Base-by-base conservation (phyloP, 2,329 filamentous ascomycete genomes). In the Pseudogymnoascus sp. region DNA sequence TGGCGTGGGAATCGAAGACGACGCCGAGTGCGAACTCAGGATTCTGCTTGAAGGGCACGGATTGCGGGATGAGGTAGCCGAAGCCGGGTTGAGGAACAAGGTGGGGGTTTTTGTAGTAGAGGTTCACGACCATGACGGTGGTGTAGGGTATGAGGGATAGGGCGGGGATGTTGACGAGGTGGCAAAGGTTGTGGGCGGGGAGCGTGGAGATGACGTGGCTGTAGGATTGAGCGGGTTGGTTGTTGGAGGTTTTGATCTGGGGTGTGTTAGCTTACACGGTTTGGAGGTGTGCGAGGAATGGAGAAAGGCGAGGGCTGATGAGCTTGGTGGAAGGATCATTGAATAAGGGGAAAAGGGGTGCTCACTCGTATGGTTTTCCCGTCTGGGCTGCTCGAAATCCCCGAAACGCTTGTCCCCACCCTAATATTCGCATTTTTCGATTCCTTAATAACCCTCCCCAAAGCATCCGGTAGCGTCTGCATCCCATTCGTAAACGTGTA, bases 41-140 rank as follows among this genome's bases (percentile, higher is more conserved):
- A 73, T 96, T 96, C 67, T 91, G 81, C 38, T 85, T 84, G 59
- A 82, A 80, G 2, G 87, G 82, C 1, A 90, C 81, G 14, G 86
- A 86, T 64, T 86, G 85, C 1, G 95, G 93, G 64, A 99, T 89
- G 4, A 99, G 84, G 75, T 97, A 97, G 67, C 95, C 95, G 73
- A 97, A 96, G 16, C 93, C 95, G 31, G 86, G 78, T 12, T 84
- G 83, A 2, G 69, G 66, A 59, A 90, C 80, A 37, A 96, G 77
- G 64, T 84, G 72, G 5, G 86, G 81, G 46, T 85, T 80, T 1
- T 82, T 78, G 74, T 89, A 99, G 82, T 89, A 97, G 59, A 99
- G 81, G 76, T 96, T 97, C 66, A 99, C 89, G 2, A 93, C 90
- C 87, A 93, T 93, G 68, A 97, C 92, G 34, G 88, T 93, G 31